Percentiles rank a stretch among this genome's conserved stretches.
phyloP scores from a whole-genome alignment of 2,329 filamentous ascomycete species.

The Phialophora verrucosa region DNA sequence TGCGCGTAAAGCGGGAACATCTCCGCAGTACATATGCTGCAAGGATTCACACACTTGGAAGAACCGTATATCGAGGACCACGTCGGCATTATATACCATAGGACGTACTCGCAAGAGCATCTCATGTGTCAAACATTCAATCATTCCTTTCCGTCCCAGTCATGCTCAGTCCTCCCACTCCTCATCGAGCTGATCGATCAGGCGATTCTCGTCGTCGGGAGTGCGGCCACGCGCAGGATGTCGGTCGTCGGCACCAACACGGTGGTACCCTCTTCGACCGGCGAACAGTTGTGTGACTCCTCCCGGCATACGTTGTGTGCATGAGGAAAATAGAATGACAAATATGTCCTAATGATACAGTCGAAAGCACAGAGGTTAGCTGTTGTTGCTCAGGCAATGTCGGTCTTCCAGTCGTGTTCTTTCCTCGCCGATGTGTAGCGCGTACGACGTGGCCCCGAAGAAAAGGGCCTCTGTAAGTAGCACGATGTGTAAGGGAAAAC shows the following conservation, averaged over 20 bases:
- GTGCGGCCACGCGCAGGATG: conserved; percentile 50
- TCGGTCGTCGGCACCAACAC: conserved; percentile 40
- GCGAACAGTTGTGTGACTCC: conserved; percentile 42
- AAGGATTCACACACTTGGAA: not conserved
- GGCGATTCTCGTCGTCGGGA: conserved; percentile 83
- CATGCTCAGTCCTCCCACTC: conserved; percentile 73
- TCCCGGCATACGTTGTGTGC: conserved; percentile 48
- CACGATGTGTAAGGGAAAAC: conserved; percentile 33
- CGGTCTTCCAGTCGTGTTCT: conserved; percentile 30
- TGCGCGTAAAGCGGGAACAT: not conserved
- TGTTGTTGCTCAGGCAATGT: conserved; percentile 20
- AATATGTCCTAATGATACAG: conserved; percentile 51
- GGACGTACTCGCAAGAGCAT: not conserved
- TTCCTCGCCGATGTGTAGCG: conserved; percentile 17
- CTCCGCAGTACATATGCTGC: not conserved
- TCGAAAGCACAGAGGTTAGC: conserved; percentile 21
- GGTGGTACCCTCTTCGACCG: conserved; percentile 45
- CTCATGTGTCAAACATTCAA: conserved; percentile 2
- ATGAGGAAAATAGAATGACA: conserved; percentile 54
- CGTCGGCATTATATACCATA: not conserved
- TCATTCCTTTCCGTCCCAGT: not conserved
- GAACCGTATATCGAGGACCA: not conserved
- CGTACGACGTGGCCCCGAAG: conserved; percentile 20
- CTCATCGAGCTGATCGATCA: conserved; percentile 96
- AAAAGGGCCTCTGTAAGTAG: conserved; percentile 28